These are phyloP conservation scores for Scutellaria galericulata DNA, from an alignment of 257 asterid species.

Conservation along the genomic window DNA sequence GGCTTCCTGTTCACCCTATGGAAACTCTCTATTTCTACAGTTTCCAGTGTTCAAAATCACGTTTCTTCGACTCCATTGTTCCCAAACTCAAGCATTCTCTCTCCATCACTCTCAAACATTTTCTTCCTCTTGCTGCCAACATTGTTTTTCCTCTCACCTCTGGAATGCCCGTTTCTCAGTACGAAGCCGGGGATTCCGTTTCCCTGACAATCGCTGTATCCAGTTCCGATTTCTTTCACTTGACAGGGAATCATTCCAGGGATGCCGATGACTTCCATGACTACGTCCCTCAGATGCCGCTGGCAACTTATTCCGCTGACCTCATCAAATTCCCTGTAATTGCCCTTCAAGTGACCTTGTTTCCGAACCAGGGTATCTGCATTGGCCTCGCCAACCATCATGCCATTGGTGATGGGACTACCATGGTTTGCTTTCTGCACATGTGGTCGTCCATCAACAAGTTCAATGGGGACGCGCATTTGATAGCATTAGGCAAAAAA, in stretches of 20 bases:
- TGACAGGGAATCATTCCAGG: background rate
- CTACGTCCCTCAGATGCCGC: background rate
- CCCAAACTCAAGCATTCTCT: conserved; percentile 22
- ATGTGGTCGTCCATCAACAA: conserved; percentile 28
- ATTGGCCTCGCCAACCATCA: conserved; percentile 7
- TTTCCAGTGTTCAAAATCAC: background rate
- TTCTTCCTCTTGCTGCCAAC: conserved; percentile 16
- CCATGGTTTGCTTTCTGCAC: background rate
- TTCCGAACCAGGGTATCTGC: conserved; percentile 13
- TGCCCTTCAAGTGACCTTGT: conserved; percentile 26
- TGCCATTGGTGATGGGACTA: conserved; percentile 1
- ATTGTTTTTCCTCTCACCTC: conserved; percentile 19
- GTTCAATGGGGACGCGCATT: background rate
- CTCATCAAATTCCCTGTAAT: background rate
- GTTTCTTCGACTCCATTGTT: background rate
- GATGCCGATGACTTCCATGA: background rate
- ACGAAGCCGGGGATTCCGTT: conserved; percentile 5
- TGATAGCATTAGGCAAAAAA: background rate
- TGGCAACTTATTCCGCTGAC: background rate
- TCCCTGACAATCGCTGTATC: background rate
- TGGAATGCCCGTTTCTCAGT: conserved; percentile 8
- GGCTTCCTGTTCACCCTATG: background rate
- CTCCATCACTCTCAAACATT: conserved; percentile 23
- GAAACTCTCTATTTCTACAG: conserved; percentile 26
- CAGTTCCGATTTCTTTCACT: background rate